Percentiles rank a stretch among this genome's conserved stretches.
Evolutionary conservation across 2,329 filamentous ascomycete genomes (phyloP).

Genomic region (Botrytis byssoidea): DNA sequence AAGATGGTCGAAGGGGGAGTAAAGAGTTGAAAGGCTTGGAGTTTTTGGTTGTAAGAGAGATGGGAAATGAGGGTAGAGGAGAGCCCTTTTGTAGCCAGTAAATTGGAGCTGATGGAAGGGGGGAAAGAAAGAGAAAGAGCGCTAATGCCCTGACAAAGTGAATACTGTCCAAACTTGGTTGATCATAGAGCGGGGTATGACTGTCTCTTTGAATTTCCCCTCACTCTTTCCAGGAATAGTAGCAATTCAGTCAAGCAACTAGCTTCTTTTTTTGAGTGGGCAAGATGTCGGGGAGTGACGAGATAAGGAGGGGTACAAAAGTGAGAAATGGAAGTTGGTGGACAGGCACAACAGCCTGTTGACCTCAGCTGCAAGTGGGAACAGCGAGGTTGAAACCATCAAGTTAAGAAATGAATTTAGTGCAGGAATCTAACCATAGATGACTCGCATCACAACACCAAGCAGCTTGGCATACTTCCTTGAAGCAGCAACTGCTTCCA

Average conservation of each 20-base stretch:
- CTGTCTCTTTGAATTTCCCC: not conserved
- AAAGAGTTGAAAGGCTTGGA: not conserved
- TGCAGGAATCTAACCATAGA: too few species aligned
- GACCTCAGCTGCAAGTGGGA: not conserved
- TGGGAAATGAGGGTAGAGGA: not conserved
- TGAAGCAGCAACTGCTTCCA: not conserved
- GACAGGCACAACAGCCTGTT: not conserved
- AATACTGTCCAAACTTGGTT: not conserved
- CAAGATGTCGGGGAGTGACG: not conserved
- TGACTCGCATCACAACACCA: not conserved
- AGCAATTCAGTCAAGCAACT: not conserved
- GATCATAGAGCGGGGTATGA: not conserved
- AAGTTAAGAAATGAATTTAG: not conserved
- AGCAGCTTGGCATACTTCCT: not conserved
- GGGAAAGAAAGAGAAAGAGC: not conserved
- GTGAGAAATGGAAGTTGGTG: not conserved
- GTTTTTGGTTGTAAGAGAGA: conserved; percentile 5
- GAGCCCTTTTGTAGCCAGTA: not conserved
- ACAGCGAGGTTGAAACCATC: not conserved
- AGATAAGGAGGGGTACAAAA: not conserved
- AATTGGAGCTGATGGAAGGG: not conserved
- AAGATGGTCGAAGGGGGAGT: conserved; percentile 12
- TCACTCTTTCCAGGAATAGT: not conserved
- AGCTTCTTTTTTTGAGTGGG: not conserved
- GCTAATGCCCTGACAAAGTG: not conserved